Evolutionary conservation across 495 filamentous ascomycete genomes (phyloP).

Genomic region (Penicillium fimorum): DNA sequence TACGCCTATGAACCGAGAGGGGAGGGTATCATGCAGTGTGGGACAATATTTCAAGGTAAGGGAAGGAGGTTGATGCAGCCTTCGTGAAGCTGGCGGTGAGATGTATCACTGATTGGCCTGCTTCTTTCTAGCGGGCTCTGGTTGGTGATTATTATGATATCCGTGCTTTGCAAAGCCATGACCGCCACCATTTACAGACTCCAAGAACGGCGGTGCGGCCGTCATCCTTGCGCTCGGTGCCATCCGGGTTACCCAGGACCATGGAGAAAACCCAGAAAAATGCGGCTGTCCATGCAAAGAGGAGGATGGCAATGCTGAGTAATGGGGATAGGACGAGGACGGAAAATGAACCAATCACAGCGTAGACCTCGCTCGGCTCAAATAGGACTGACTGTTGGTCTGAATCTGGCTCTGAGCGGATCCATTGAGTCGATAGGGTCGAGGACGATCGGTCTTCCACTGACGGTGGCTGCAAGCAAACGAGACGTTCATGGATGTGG

Average conservation of each 20-base stretch:
- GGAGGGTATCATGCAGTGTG: conserved; percentile 27
- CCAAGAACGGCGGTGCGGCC: conserved; percentile 59
- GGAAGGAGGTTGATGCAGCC: neutral
- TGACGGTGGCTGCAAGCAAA: conserved; percentile 28
- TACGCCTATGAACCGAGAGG: neutral
- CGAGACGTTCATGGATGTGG: conserved; percentile 44
- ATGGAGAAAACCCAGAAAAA: conserved; percentile 63
- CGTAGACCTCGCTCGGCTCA: conserved; percentile 30
- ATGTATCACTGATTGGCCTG: neutral
- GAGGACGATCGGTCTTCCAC: conserved; percentile 32
- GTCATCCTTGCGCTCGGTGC: conserved; percentile 61
- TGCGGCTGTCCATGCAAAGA: conserved; percentile 59
- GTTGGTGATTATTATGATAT: conserved; percentile 15
- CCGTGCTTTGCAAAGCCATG: conserved; percentile 50
- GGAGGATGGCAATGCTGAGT: conserved; percentile 51
- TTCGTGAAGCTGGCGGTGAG: neutral
- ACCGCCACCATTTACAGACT: conserved; percentile 62
- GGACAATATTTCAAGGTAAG: conserved; percentile 5
- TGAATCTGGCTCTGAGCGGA: conserved; percentile 29
- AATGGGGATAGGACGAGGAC: conserved; percentile 56
- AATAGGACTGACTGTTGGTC: conserved; percentile 17
- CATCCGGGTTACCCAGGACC: conserved; percentile 61
- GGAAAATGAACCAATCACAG: conserved; percentile 41
- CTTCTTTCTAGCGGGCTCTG: neutral
- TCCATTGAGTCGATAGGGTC: conserved; percentile 36